Evolutionary conservation across 2,329 filamentous ascomycete genomes (phyloP).

Genomic region (Grosmannia clavigera): DNA sequence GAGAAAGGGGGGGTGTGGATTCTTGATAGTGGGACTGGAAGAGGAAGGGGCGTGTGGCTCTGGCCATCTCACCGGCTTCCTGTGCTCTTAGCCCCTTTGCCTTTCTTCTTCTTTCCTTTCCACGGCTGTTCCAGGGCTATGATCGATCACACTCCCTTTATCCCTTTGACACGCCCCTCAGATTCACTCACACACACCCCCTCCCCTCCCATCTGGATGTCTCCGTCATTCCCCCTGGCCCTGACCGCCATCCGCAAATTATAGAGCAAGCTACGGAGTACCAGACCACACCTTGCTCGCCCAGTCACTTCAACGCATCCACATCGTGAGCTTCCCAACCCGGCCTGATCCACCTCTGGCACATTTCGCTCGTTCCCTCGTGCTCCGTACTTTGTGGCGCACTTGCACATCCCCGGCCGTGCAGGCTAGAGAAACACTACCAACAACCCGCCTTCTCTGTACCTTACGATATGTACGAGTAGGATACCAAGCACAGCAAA

Average conservation of each 20-base stretch:
- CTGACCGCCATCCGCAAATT: slow-evolving; percentile 10
- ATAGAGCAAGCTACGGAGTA: neutral
- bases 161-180: neutral
- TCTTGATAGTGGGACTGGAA: neutral
- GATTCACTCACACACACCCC: neutral
- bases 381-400: neutral
- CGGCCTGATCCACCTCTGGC: slow-evolving; percentile 12
- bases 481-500: neutral
- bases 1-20: neutral
- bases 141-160: neutral
- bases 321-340: slow-evolving; percentile 10
- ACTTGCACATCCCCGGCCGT: neutral
- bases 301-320: neutral
- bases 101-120: slow-evolving; percentile 1
- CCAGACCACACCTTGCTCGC: neutral
- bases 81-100: neutral
- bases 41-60: neutral
- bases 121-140: slow-evolving; percentile 4
- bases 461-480: neutral
- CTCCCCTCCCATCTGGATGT: neutral
- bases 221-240: slow-evolving; percentile 7
- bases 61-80: neutral
- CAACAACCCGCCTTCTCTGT: slow-evolving; percentile 3
- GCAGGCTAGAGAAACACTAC: neutral
- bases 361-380: slow-evolving; percentile 1